Base-by-base conservation (phyloP, 164 flowering plant genomes). In the Pachysandra terminalis region DNA sequence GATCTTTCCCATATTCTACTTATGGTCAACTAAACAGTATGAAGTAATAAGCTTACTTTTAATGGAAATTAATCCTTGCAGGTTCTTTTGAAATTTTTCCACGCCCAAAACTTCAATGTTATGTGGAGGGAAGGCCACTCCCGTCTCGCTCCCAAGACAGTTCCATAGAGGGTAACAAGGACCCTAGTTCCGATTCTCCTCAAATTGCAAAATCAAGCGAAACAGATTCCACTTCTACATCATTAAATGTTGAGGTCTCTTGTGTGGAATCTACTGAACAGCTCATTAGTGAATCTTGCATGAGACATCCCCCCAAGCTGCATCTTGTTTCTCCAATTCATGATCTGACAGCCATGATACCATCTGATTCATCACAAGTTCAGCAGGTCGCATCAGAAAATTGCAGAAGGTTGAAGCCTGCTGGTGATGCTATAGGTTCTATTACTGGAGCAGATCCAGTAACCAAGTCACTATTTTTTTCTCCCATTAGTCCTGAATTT, bases 1-100 rank as follows among this genome's bases (percentile, higher is more conserved):
- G 35, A 16, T 27, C 53, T 66, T 59, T 24, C 40, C 24, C 61
- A 19, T 63, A 22, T 51, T 55, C 3, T 52, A 54, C 26, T 21
- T 41, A 61, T 5, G 17, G 6, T 26, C 10, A 55, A 14, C 53
- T 35, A 37, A 49, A 35, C 7, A 14, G 5, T 32, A 22, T 19
- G 37, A 19, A 40, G 7, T 32, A 3, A 2, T 5, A 10, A 48
- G 59, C 19, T 23, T n/a, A n/a, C n/a, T 19, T 19, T 59, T 26
- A 48, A 58, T n/a, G 21, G 9, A 25, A 2, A 24, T 48, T 48
- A 24, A 24, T 9, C 26, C 45, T 58, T 61, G n/a, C 65, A 84
- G 90, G 75, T 79, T 68, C 70, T 61, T 51, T 73, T 26, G 55
- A 35, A 63, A 65, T 26, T 54, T 40, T 19, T 13, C 67, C 52